Conservation (phyloP, 108 stramenopile genomes). For the Nitzschia sp. region DNA sequence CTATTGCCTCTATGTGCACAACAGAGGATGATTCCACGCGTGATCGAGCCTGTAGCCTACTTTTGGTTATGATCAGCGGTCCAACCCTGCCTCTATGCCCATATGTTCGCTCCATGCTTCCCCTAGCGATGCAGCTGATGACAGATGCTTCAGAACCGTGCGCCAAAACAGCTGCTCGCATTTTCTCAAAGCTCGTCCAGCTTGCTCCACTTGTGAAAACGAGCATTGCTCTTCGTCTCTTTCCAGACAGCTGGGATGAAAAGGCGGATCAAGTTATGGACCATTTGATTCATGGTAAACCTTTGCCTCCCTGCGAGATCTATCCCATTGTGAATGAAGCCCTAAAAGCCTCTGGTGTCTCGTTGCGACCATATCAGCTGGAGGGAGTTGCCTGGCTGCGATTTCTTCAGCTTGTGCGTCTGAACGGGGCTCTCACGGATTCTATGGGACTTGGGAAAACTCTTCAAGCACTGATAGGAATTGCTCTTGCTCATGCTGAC, state of each 20-base stretch:
- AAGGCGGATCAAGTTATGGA: conserved; percentile 60
- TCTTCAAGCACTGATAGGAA: conserved; percentile 64
- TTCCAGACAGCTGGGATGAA: conserved; percentile 6
- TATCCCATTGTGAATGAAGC: conserved; percentile 37
- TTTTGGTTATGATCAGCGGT: conserved; percentile 21
- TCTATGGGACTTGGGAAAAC: conserved; percentile 92
- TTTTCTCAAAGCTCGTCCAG: conserved; percentile 76
- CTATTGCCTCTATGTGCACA: conserved; percentile 3
- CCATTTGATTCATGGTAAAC: conserved; percentile 85
- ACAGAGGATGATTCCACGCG: conserved; percentile 10
- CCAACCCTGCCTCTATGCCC: conserved; percentile 40
- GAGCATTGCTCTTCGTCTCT: conserved; percentile 15
- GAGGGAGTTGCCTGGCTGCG: conserved; percentile 87
- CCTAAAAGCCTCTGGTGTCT: conserved; percentile 40
- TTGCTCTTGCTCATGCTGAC: conserved; percentile 60
- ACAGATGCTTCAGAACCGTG: conserved; percentile 49
- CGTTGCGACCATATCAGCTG: conserved; percentile 77
- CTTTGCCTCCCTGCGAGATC: conserved; percentile 62
- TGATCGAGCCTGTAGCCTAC: conserved; percentile 21
- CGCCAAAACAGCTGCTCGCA: conserved; percentile 57
- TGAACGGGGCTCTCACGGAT: conserved; percentile 86
- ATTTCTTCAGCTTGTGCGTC: conserved; percentile 73
- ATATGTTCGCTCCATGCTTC: conserved; percentile 70
- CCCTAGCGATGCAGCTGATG: conserved; percentile 78
- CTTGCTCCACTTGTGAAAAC: conserved; percentile 69